Evolutionary conservation across 2,329 filamentous ascomycete genomes (phyloP).

Genomic region (Ophiocordyceps australis): DNA sequence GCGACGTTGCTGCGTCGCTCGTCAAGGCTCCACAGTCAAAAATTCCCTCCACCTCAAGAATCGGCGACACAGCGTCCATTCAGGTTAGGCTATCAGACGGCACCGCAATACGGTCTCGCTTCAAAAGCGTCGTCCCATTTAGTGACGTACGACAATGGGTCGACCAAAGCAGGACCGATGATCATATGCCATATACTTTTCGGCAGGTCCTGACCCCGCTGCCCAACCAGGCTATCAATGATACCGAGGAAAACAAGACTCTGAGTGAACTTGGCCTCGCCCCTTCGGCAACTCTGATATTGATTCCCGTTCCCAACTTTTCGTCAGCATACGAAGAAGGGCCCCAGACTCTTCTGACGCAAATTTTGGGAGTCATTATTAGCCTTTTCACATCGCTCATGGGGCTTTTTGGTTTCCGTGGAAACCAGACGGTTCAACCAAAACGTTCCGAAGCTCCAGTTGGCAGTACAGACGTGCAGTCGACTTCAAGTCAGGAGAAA

Average conservation of each 20-base stretch:
- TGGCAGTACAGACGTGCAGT: slow-evolving; percentile 2
- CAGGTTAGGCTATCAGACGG: slow-evolving; percentile 78
- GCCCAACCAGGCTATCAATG: slow-evolving; percentile 57
- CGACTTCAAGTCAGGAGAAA: slow-evolving; percentile 5
- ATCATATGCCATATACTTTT: slow-evolving; percentile 56
- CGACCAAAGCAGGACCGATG: slow-evolving; percentile 39
- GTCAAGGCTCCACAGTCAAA: slow-evolving; percentile 14
- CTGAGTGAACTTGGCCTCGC: slow-evolving; percentile 54
- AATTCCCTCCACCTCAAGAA: slow-evolving; percentile 9
- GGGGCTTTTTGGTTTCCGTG: slow-evolving; percentile 11
- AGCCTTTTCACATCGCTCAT: slow-evolving; percentile 17
- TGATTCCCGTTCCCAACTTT: slow-evolving; percentile 47
- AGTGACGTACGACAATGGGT: slow-evolving; percentile 62
- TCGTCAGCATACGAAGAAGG: slow-evolving; percentile 19
- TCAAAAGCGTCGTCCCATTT: slow-evolving; percentile 46
- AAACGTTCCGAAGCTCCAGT: no score
- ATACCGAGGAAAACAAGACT: slow-evolving; percentile 52
- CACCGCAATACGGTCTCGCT: slow-evolving; percentile 55
- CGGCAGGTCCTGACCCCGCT: slow-evolving; percentile 66
- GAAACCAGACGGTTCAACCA: slow-evolving; percentile 3
- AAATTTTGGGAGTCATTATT: slow-evolving; percentile 12
- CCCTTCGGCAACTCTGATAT: slow-evolving; percentile 67
- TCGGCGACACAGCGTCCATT: slow-evolving; percentile 28
- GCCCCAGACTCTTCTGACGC: slow-evolving; percentile 10
- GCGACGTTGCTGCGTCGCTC: slow-evolving; percentile 11